phyloP scores from a whole-genome alignment of 495 filamentous ascomycete species.

The Hypoxylon crocopeplum region DNA sequence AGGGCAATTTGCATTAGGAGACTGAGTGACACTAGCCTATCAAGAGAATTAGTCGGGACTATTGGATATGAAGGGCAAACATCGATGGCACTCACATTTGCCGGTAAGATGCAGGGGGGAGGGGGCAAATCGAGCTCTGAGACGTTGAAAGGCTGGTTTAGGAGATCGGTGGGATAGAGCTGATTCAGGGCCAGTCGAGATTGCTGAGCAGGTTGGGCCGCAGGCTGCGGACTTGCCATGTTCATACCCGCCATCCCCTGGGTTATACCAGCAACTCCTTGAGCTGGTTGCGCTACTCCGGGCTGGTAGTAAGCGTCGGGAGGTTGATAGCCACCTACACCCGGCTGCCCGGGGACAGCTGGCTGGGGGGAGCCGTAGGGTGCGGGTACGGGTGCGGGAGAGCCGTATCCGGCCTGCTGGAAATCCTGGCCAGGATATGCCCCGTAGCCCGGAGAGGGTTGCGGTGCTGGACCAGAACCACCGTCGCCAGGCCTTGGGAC shows the following conservation, averaged over 20 bases:
- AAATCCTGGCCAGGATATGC: conserved; percentile 68
- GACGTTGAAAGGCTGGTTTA: conserved; percentile 92
- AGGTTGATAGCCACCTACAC: conserved; percentile 67
- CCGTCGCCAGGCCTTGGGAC: conserved; percentile 45
- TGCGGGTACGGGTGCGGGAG: conserved; percentile 49
- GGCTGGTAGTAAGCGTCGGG: conserved; percentile 70
- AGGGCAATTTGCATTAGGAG: conserved; percentile 88
- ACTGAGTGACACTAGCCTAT: conserved; percentile 86
- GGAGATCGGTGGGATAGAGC: conserved; percentile 88
- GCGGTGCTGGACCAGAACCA: conserved; percentile 45
- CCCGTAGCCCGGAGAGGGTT: conserved; percentile 55
- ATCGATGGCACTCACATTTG: conserved; percentile 71
- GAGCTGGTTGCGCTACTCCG: conserved; percentile 53
- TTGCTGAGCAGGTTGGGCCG: conserved; percentile 59
- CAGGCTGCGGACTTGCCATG: conserved; percentile 63
- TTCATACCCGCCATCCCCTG: conserved; percentile 85
- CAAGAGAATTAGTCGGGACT: conserved; percentile 40
- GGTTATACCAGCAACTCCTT: conserved; percentile 75
- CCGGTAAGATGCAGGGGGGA: conserved; percentile 87
- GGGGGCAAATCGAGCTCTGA: conserved; percentile 91
- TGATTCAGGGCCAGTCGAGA: conserved; percentile 75
- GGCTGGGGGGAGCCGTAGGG: conserved; percentile 58
- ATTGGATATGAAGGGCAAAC: background rate
- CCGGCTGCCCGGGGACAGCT: conserved; percentile 45
- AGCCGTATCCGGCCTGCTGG: conserved; percentile 61